These are phyloP conservation scores for Phytophthora ohioensis DNA, from an alignment of 352 stramenopile species.

Conservation along the genomic window DNA sequence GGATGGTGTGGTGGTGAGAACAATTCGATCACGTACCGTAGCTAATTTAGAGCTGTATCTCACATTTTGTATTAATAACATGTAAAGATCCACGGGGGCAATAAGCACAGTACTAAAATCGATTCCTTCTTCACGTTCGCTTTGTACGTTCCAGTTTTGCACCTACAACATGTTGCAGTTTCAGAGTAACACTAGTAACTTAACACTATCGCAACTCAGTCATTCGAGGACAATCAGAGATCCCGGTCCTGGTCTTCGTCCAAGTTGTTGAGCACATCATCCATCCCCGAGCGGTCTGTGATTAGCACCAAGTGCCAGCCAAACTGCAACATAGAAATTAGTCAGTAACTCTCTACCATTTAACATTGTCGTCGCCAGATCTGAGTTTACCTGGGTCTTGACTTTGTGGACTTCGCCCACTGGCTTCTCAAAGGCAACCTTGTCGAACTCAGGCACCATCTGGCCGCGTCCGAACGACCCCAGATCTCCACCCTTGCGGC, in stretches of 20 bases:
- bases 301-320: constrained; percentile 85
- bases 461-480: constrained; percentile 76
- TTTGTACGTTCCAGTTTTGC: too few species aligned
- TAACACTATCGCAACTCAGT: too few species aligned
- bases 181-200: too few species aligned
- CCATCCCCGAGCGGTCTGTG: constrained; percentile 67
- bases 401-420: constrained; percentile 83
- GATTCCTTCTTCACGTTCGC: too few species aligned
- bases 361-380: not conserved
- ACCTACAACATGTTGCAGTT: too few species aligned
- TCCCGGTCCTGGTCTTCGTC: constrained; percentile 39
- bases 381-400: constrained; percentile 60
- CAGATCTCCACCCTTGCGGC: constrained; percentile 71
- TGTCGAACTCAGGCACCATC: constrained; percentile 84
- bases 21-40: too few species aligned
- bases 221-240: constrained; percentile 11
- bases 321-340: constrained; percentile 55
- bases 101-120: too few species aligned
- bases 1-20: too few species aligned
- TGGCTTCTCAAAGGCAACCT: constrained; percentile 73
- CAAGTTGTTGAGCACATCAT: constrained; percentile 27
- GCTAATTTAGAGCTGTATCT: too few species aligned
- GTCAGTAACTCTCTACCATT: not conserved
- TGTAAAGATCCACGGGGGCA: too few species aligned
- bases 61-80: too few species aligned